Evolutionary conservation across 768 basidiomycete genomes (phyloP), one percentile per base, ranked within the genome.

Genomic region (Boletus barrowsii): DNA sequence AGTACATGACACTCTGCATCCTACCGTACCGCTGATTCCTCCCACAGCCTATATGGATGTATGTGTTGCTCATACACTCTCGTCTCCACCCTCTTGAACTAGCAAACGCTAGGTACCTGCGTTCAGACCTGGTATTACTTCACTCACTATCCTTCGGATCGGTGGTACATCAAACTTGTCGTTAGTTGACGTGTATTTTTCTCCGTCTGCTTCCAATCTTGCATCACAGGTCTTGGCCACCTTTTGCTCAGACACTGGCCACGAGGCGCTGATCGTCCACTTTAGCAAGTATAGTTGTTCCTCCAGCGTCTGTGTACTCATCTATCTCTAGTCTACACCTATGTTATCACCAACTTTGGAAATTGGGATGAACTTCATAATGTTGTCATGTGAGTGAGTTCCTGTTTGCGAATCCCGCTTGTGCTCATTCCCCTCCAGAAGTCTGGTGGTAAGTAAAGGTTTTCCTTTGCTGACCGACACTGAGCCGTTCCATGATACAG

Each of bases 61-160:
- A 51, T 14, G 70, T 62, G 24, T 2, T n/a, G 20, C 14, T 33
- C 14, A 41, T 30, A 36, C n/a, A 14, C 14, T 30, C 22, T 7
- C 29, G 15, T 35, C 4, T 43, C 0, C 29, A 11, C 13, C 17
- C n/a, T 20, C 10, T 55, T 44, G 33, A 65, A 29, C 42, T 22
- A 32, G 20, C 18, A 39, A 42, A n/a, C 42, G 5, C 50, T 32
- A 85, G 83, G 82, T n/a, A 81, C 81, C 5, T 73, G 74, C 44
- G 67, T 83, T 22, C 83, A 84, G 64, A 75, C 76, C 1, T 82
- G 74, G 72, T 83, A 77, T 56, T 85, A 83, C 57, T 83, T 66
- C 53, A 72, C 68, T n/a, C 75, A 56, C 2, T 73, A 83, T 60
- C 76, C 81, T 52, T 72, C 66, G n/a, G 83, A 84, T 62, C 62